Base-by-base conservation (phyloP, 176 grass and related monocot genomes). In the Paspalum vaginatum region DNA sequence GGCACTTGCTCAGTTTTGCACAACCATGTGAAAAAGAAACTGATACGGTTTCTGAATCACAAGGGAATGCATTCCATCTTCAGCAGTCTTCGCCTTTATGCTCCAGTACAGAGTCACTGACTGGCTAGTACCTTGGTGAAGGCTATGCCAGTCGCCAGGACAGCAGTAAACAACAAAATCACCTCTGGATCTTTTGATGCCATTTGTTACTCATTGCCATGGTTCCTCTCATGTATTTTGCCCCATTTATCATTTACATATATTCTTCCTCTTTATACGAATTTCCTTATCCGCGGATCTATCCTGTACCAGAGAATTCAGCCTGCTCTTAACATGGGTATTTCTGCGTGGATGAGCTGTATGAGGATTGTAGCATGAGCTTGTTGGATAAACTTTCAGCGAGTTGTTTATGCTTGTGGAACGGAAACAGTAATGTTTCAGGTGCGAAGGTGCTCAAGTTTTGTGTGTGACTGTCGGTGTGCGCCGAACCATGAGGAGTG, bases 371-470 rank as follows among this genome's bases (percentile, higher is more conserved):
- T 58, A 72, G 22, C 57, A 42, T 38, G 7, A 27, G 11, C 4
- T 17, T 11, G 22, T 18, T 27, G 9, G 37, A 11, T 58, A 24
- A 9, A 24, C 54, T 22, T 57, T 22, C 20, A 10, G 21, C 20
- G 10, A 22, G 55, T 24, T 58, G n/a, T 2, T 1, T 59, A 49
- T 59, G 12, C 7, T 44, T 42, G 58, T 72, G 8, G 12, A 17
- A 51, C 43, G 50, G 11, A 50, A 20, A 59, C 25, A 38, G 54
- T 56, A 21, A 56, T 46, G n/a, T 38, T 57, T 40, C 49, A 17
- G 49, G 13, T 76, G 61, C 71, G 11, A 75, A 83, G 9, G 47
- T 11, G 49, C 40, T 75, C 16, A 55, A 21, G 48, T 58, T 45
- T 11, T 32, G 20, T 32, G 11, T 39, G 2, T 45, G 32, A 32